A percentile compares a stretch with the other conserved stretches of the same genome.
Evolutionary conservation across 2,329 filamentous ascomycete genomes (phyloP).

Genomic region (Chalaropsis ovoidea): DNA sequence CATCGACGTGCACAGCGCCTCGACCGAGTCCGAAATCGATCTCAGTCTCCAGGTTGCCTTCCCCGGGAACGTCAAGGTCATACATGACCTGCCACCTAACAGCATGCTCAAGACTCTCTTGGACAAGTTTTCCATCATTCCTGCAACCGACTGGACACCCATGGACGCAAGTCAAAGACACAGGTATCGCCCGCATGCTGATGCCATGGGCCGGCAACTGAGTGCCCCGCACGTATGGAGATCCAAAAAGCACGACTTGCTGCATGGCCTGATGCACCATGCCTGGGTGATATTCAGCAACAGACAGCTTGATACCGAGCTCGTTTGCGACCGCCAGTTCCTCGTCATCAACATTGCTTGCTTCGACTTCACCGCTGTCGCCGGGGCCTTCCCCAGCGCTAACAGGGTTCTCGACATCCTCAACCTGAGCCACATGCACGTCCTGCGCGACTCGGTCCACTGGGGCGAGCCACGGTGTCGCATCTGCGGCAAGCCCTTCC

Average conservation of each 20-base stretch:
- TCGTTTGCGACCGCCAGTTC: not conserved
- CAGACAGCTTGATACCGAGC: not conserved
- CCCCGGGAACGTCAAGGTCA: not conserved
- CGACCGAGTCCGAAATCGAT: not conserved
- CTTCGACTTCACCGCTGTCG: not conserved
- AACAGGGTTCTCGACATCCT: not conserved
- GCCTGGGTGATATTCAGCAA: not conserved
- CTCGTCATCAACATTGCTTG: not conserved
- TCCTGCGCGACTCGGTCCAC: conserved; percentile 3
- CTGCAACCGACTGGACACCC: not conserved
- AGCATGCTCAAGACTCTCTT: not conserved
- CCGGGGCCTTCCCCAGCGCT: not conserved
- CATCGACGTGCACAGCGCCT: not conserved
- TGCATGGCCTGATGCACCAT: not conserved
- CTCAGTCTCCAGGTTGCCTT: not conserved
- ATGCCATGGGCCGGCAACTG: not conserved
- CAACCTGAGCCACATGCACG: not conserved
- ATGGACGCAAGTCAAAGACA: not conserved
- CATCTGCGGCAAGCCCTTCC: not conserved
- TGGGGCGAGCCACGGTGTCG: not conserved
- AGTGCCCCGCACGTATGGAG: not conserved
- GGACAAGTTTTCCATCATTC: not conserved
- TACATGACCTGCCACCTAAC: not conserved
- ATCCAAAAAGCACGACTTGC: not conserved
- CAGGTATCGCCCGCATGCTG: not conserved